Evolutionary conservation across 257 asterid genomes (phyloP).

Genomic region (Plectranthus barbatus): DNA sequence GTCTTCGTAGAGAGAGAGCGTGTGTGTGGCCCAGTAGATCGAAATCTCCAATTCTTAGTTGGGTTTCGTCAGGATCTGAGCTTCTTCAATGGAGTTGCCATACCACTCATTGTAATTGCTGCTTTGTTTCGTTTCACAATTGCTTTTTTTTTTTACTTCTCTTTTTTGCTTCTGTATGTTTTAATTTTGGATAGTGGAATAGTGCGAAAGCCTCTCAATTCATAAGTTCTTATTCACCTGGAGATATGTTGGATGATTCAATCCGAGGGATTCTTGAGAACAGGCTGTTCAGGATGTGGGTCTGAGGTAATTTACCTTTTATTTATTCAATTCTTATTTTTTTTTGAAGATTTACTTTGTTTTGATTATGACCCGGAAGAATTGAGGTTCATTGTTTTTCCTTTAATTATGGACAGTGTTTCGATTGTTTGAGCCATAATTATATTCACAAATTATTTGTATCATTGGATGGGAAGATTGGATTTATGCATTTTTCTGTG

Average conservation of each 20-base stretch:
- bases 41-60: slow-evolving; percentile 57
- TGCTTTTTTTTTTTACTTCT: slow-evolving; percentile 18
- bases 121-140: slow-evolving; percentile 35
- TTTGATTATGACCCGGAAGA: slow-evolving; percentile 34
- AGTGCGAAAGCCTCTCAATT: slow-evolving; percentile 34
- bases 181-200: slow-evolving; percentile 4
- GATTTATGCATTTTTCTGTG: slow-evolving; percentile 26
- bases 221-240: slow-evolving; percentile 26
- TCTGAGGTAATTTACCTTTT: slow-evolving; percentile 53
- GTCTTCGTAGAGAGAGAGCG: slow-evolving; percentile 7
- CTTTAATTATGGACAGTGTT: slow-evolving; percentile 8
- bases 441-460: slow-evolving; percentile 5
- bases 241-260: slow-evolving; percentile 38
- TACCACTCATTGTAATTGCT: slow-evolving; percentile 26
- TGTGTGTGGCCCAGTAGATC: slow-evolving; percentile 66
- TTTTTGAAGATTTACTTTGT: slow-evolving; percentile 44
- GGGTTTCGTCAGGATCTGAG: slow-evolving; percentile 74
- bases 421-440: slow-evolving; percentile 18
- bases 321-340: not conserved
- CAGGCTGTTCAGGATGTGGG: slow-evolving; percentile 61
- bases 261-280: slow-evolving; percentile 41
- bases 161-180: slow-evolving; percentile 3
- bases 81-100: slow-evolving; percentile 52
- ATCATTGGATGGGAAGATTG: slow-evolving; percentile 17
- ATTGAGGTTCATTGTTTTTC: slow-evolving; percentile 17